Base-by-base conservation (phyloP, 192 early-diverging fungal species). In the Thamnidium elegans region DNA sequence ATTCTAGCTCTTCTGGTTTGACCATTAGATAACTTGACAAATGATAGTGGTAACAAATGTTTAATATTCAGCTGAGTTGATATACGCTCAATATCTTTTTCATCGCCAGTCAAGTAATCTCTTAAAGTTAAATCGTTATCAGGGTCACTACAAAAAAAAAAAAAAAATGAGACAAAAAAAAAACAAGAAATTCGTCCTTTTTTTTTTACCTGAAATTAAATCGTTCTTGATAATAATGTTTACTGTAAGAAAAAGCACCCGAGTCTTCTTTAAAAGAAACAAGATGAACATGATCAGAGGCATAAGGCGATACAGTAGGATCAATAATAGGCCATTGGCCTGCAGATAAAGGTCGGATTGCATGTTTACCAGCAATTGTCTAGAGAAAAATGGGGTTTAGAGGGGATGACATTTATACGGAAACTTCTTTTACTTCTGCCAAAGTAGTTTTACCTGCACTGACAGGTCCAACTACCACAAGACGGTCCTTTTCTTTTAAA, bases 401-500 rank as follows among this genome's bases (percentile, higher is more conserved):
- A n/a, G n/a, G n/a, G n/a, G n/a, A n/a, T n/a, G n/a, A n/a, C n/a
- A n/a, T n/a, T n/a, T n/a, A n/a, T n/a, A n/a, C n/a, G n/a, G n/a
- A n/a, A n/a, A n/a, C n/a, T n/a, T n/a, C n/a, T n/a, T n/a, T 53
- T 55, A 76, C 74, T 55, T 81, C 72, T 8, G 69, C 75, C 19
- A 84, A 58, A 31, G 80, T 83, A 7, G 78, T 71, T 59, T 82
- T 83, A 8, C 82, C 82, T 17, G 70, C 66, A 46, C 64, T 77
- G 14, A 81, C 75, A 39, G 67, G 62, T 19, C 72, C 72, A 32
- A 65, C 63, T 54, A 74, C 65, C 17, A 74, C 72, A 46, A 63
- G 50, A 4, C 64, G 63, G 20, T 74, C 62, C 0, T 43, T 42
- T 11, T 74, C 34, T 13, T 66, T 48, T 36, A 79, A 51, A 15